phyloP scores from a whole-genome alignment of 768 basidiomycete species.

The Suillus hirtellus region DNA sequence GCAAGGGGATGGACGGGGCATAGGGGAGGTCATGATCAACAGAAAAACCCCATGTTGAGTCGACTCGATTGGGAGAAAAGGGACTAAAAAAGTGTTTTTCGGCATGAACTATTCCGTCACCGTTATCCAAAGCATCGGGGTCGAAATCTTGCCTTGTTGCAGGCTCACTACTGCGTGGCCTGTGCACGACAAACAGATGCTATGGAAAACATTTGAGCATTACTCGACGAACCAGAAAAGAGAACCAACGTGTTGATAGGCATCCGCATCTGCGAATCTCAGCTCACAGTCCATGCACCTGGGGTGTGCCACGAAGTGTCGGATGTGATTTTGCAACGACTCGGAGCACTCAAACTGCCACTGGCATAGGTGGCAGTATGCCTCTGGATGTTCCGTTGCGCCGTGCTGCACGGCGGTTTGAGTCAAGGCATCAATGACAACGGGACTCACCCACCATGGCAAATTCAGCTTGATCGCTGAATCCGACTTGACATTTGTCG shows the following conservation, averaged over 20 bases:
- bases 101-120: background rate
- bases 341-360: constrained; percentile 41
- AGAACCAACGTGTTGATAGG: constrained; percentile 37
- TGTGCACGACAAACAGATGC: constrained; percentile 32
- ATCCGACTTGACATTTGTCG: constrained; percentile 27
- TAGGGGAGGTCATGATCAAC: constrained; percentile 20
- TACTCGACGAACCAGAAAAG: constrained; percentile 3
- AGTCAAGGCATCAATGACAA: constrained; percentile 15
- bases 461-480: constrained; percentile 28
- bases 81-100: constrained; percentile 12
- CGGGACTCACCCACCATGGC: constrained; percentile 23
- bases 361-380: constrained; percentile 37
- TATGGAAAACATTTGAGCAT: constrained; percentile 7
- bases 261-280: constrained; percentile 41
- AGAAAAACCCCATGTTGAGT: constrained; percentile 27
- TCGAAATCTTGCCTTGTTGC: constrained; percentile 1
- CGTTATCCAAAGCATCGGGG: constrained; percentile 6
- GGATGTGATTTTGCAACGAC: constrained; percentile 41
- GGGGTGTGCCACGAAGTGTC: constrained; percentile 44
- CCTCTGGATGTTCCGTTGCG: constrained; percentile 32
- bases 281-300: constrained; percentile 43
- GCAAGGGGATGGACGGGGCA: constrained; percentile 32
- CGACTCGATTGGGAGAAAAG: constrained; percentile 15
- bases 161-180: constrained; percentile 14
- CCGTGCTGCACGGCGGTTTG: constrained; percentile 27